phyloP scores from a whole-genome alignment of 495 filamentous ascomycete species.

The Aspergillus diversus region DNA sequence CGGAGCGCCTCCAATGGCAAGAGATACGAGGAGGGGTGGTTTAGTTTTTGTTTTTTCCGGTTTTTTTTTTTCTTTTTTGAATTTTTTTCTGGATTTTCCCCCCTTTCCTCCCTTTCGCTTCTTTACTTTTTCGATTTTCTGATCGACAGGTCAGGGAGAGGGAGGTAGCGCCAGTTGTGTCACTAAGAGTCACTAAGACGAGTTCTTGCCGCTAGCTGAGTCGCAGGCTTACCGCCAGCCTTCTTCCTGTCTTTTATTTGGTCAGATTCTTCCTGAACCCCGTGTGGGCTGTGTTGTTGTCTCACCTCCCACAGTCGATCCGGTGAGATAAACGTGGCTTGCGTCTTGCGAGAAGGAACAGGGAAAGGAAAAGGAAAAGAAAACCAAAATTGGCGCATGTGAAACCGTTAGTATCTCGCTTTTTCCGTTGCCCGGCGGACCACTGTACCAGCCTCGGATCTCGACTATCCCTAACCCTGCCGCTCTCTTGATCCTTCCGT shows the following conservation, averaged over 20 bases:
- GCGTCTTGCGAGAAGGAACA: background rate
- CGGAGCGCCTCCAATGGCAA: background rate
- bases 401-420: slow-evolving; percentile 4
- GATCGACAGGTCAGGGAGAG: background rate
- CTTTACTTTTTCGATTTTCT: background rate
- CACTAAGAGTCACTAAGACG: background rate
- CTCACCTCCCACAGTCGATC: background rate
- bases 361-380: background rate
- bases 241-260: background rate
- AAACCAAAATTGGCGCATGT: background rate
- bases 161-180: background rate
- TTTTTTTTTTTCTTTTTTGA: background rate
- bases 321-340: background rate
- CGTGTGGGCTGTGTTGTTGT: background rate
- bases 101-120: background rate
- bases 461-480: slow-evolving; percentile 9
- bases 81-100: background rate
- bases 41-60: background rate
- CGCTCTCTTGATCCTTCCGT: slow-evolving; percentile 20
- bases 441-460: slow-evolving; percentile 1
- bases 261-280: background rate
- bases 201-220: no score
- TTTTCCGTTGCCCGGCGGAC: slow-evolving; percentile 1
- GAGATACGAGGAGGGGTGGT: background rate
- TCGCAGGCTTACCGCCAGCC: background rate